Evolutionary conservation across 495 filamentous ascomycete species (phyloP).

Genomic region (Thozetella sp.): DNA sequence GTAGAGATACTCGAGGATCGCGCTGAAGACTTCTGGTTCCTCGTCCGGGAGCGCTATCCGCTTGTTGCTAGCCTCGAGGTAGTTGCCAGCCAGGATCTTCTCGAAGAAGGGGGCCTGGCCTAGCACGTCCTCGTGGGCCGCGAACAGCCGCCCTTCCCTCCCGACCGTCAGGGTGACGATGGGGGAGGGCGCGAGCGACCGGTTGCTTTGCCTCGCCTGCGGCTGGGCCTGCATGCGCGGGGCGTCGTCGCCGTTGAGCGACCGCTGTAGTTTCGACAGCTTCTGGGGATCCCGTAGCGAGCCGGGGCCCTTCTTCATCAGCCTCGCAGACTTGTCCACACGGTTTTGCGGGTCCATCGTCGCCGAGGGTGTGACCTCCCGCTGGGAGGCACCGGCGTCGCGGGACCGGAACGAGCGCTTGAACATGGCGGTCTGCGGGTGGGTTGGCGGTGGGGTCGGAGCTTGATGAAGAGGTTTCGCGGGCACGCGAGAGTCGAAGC

Average conservation of each 20-base stretch:
- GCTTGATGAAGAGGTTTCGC: conserved; percentile 16
- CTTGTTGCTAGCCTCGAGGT: conserved; percentile 62
- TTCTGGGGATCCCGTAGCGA: conserved; percentile 71
- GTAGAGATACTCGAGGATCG: conserved; percentile 90
- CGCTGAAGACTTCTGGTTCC: conserved; percentile 87
- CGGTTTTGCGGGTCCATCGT: conserved; percentile 51
- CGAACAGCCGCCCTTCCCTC: conserved; percentile 81
- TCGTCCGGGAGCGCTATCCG: conserved; percentile 81
- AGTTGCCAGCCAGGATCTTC: conserved; percentile 59
- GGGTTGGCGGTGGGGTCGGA: conserved; percentile 12
- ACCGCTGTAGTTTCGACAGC: conserved; percentile 70
- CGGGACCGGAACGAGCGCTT: conserved; percentile 79
- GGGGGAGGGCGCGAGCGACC: conserved; percentile 57
- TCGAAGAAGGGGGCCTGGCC: conserved; percentile 81
- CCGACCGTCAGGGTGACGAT: conserved; percentile 86
- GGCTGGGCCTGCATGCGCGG: conserved; percentile 17
- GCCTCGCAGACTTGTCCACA: conserved; percentile 77
- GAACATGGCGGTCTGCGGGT: conserved; percentile 64
- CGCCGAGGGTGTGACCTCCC: conserved; percentile 23
- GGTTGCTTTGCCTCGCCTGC: conserved; percentile 50
- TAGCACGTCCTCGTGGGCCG: conserved; percentile 87
- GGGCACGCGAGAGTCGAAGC: conserved; percentile 19
- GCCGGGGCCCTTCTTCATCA: conserved; percentile 58
- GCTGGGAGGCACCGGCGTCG: conserved; percentile 35
- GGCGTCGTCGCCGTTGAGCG: conserved; percentile 33